Evolutionary conservation across 2,329 filamentous ascomycete species (phyloP), one percentile per base, ranked within the genome.

Genomic region (Exophiala alcalophila): DNA sequence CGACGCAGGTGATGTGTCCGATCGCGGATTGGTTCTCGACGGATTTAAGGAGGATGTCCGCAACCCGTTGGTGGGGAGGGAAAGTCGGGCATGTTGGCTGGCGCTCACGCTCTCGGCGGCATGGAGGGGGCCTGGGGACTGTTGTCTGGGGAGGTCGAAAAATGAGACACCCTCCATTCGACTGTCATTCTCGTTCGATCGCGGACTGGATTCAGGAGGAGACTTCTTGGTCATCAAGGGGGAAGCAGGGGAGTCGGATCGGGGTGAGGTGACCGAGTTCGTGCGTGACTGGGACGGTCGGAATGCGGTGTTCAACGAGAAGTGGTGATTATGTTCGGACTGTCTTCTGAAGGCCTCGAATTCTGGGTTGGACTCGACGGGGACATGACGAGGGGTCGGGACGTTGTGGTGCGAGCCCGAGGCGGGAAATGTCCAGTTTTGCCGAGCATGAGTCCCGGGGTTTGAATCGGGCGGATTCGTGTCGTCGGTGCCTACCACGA

Each of bases 331-430:
- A 20, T 47, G 42, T 57, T 90, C 85, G n/a, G 80, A 77, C 58
- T 88, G 83, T 51, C 75, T 79, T 55, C 74, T 76, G 61, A 94
- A 91, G 2, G 84, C 83, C 61, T 91, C 86, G 51, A 85, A 91
- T n/a, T 89, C 83, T 5, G 84, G 78, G 57, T 90, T 89, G 23
- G 83, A 79, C 57, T 91, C 84, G 36, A 87, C 68, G 0, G 86
- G 77, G 5, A 88, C 68, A 51, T 82, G 76, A 50, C 80, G 80
- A 2, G 86, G 85, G 6, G 85, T 76, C 2, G 78, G 76, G 11
- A 81, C 77, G 14, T 74, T 78, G 84, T 86, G 50, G 0, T 83
- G 85, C 57, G 80, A 80, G 34, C 88, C 75, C 4, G 83, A 82
- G 0, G 83, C 84, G 6, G 80, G 76, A 6, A 84, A 77, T 55